A percentile compares a stretch with the other conserved stretches of the same genome.
These are phyloP conservation scores for Puya raimondii DNA, from an alignment of 176 grass and related monocot genomes.

Conservation along the genomic window DNA sequence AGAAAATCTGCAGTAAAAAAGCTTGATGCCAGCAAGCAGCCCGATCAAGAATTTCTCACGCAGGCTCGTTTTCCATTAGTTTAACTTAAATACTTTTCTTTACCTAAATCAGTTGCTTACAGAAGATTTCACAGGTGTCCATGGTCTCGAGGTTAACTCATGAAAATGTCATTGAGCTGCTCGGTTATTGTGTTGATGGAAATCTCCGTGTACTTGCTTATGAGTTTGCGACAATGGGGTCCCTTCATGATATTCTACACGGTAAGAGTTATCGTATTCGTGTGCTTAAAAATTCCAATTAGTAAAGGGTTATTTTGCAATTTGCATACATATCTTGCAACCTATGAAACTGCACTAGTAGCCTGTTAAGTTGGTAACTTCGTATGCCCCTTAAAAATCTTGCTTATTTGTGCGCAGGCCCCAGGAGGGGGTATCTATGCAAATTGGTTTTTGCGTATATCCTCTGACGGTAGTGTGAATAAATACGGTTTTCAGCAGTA, in stretches of 20 bases:
- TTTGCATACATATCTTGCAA: too few relatives aligned
- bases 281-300: background rate
- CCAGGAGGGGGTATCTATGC: too few relatives aligned
- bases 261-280: constrained; percentile 30
- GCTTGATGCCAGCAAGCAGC: constrained; percentile 30
- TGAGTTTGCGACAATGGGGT: constrained; percentile 71
- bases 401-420: too few relatives aligned
- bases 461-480: too few relatives aligned
- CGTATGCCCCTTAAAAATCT: too few relatives aligned
- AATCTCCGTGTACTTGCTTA: constrained; percentile 52
- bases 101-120: background rate
- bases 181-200: constrained; percentile 59
- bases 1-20: constrained; percentile 19
- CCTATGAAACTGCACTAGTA: too few relatives aligned
- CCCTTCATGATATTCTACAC: constrained; percentile 68
- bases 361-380: too few relatives aligned
- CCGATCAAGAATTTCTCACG: constrained; percentile 30
- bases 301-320: too few relatives aligned
- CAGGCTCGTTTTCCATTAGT: constrained; percentile 5
- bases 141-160: constrained; percentile 54
- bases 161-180: constrained; percentile 55
- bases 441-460: too few relatives aligned
- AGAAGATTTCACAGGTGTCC: constrained; percentile 29
- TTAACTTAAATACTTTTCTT: background rate
- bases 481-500: too few relatives aligned